A percentile compares a stretch with the other conserved stretches of the same genome.
phyloP scores from a whole-genome alignment of 129 eudicot species.

The Flaveria trinervia region DNA sequence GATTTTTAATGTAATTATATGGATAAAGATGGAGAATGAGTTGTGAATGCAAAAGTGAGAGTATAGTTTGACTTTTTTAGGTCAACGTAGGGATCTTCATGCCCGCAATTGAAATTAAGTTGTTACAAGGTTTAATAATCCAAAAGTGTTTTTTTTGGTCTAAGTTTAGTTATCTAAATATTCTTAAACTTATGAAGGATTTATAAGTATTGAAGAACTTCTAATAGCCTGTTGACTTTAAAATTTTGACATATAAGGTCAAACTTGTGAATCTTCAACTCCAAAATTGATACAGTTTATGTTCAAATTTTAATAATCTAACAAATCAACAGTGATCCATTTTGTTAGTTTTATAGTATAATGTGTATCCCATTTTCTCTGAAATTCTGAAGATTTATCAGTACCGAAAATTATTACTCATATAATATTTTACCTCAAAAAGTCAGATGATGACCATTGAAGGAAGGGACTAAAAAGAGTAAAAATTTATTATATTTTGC shows the following conservation, averaged over 20 bases:
- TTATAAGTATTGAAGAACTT: background rate
- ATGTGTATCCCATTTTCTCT: background rate
- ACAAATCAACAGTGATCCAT: background rate
- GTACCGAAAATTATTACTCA: background rate
- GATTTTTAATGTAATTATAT: too few species aligned
- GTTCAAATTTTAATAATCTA: background rate
- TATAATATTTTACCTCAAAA: background rate
- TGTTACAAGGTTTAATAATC: background rate
- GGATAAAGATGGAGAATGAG: too few species aligned
- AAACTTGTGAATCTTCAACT: background rate
- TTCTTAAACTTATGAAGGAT: background rate
- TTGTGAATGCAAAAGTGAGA: too few species aligned
- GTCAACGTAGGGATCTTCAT: background rate
- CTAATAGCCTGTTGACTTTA: background rate
- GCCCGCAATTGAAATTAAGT: background rate
- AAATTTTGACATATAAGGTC: constrained; percentile 20
- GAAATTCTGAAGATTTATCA: background rate
- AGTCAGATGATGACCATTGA: background rate
- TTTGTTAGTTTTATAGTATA: background rate
- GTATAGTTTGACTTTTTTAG: constrained; percentile 3
- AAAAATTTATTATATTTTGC: background rate
- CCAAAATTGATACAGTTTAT: background rate
- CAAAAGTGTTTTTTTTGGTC: background rate
- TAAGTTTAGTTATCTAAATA: background rate
- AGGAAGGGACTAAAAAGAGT: background rate